phyloP scores from a whole-genome alignment of 306 rosid genomes.

The Oemleria cerasiformis region DNA sequence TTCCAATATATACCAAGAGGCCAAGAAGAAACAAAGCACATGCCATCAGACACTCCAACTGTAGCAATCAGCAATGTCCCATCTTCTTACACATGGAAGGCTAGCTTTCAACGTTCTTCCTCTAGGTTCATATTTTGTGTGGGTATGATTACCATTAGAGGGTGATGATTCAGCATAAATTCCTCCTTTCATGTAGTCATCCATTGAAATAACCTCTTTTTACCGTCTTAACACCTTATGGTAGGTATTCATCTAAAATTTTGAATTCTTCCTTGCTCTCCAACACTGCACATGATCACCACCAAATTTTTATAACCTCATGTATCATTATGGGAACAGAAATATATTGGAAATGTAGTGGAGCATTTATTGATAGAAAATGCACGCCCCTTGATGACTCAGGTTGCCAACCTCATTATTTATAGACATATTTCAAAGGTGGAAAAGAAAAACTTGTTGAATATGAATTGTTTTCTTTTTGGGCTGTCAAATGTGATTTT shows the following conservation, averaged over 20 bases:
- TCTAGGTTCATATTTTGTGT: neutral
- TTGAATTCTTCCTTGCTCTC: constrained; percentile 3
- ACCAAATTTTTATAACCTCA: neutral
- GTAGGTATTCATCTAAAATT: neutral
- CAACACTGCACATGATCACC: neutral
- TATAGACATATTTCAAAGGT: too few species aligned
- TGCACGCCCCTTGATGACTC: neutral
- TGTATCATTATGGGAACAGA: neutral
- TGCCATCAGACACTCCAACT: neutral
- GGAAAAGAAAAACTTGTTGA: too few species aligned
- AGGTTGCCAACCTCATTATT: too few species aligned
- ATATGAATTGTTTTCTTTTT: too few species aligned
- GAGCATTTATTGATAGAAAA: neutral
- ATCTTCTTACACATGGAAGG: neutral
- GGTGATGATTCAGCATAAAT: neutral
- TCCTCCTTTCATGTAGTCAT: neutral
- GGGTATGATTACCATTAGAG: neutral
- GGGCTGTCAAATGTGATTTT: too few species aligned
- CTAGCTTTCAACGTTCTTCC: neutral
- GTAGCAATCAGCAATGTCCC: neutral
- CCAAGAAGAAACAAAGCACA: neutral
- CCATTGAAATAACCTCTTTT: neutral
- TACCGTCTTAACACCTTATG: neutral
- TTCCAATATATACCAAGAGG: neutral
- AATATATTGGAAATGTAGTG: too few species aligned